Base-by-base conservation (phyloP, 2,329 filamentous ascomycete species). In the Pseudocercospora pini-densiflorae region DNA sequence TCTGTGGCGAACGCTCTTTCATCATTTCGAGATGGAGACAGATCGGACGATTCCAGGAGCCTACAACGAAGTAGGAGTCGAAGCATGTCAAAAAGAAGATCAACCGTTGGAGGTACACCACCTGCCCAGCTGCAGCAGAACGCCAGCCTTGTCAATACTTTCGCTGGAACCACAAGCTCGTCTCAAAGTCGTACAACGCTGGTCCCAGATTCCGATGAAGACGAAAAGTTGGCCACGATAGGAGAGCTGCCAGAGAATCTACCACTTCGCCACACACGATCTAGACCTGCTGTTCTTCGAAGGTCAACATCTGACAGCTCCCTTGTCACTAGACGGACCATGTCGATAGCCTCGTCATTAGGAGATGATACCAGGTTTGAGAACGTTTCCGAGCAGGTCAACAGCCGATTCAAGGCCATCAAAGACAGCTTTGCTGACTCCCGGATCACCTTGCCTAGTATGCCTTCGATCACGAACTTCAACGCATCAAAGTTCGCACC, bases 371-470 rank as follows among this genome's bases (percentile, higher is more conserved):
- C 88, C 45, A 86, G 90, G 53, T 98, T 95, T 77, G 87, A 91
- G 59, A 85, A 95, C 77, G 88, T 97, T 12, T 88, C 89, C 51
- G 91, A 92, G 68, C 92, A 95, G 82, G 90, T 94, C 71, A 98
- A 97, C 74, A 93, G 91, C 72, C 87, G 94, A 49, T 85, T 95
- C 75, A 97, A 97, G 80, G 94, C 94, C 4, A 92, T 98, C 77
- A 91, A 89, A 75, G 94, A 97, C 77, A 96, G 91, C 75, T 88
- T 92, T 68, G 89, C 93, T 75, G 93, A 97, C 73, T 92, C 93
- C 1, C 92, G 89, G 62, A 90, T 94, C 79, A 92, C 89, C 74
- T 69, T 84, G 59, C 82, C 82, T 19, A 77, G 76, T 47, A 76
- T 83, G 63, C 79, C 82, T 16, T 85, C 85, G 67, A 79, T 91